A percentile compares a stretch with the other conserved stretches of the same genome.
Conservation (phyloP, 768 basidiomycete species). For the Psilocybe subaeruginosa region DNA sequence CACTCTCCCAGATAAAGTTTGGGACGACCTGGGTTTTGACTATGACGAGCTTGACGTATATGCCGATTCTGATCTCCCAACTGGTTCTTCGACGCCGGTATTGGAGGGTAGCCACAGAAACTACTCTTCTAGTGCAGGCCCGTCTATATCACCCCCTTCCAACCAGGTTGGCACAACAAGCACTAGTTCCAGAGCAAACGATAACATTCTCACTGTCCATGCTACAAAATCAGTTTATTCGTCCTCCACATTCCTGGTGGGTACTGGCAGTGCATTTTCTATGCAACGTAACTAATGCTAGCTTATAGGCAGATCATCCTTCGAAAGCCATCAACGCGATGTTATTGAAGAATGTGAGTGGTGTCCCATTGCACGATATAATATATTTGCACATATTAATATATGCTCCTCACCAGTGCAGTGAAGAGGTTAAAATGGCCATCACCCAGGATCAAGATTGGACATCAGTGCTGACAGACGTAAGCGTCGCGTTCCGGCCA, state of each 20-base stretch:
- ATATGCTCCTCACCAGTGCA: not conserved
- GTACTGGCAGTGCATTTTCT: not conserved
- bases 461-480: not conserved
- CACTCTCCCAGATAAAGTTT: constrained; percentile 2
- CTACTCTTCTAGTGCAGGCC: not conserved
- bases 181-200: not conserved
- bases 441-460: constrained; percentile 4
- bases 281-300: not conserved
- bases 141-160: not conserved
- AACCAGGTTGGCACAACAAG: not conserved
- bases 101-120: not conserved
- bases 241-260: not conserved
- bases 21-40: constrained; percentile 4
- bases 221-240: not conserved
- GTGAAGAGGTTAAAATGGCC: not conserved
- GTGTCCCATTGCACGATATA: not conserved
- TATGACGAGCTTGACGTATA: not conserved
- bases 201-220: not conserved
- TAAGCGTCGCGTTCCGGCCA: not conserved
- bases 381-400: not conserved
- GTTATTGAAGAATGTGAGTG: not conserved
- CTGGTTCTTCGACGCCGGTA: not conserved
- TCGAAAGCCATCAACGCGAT: constrained; percentile 1
- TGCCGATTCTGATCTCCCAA: not conserved
- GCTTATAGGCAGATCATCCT: not conserved